Base-by-base conservation (phyloP, 208 protist species). In the Naegleria fowleri region DNA sequence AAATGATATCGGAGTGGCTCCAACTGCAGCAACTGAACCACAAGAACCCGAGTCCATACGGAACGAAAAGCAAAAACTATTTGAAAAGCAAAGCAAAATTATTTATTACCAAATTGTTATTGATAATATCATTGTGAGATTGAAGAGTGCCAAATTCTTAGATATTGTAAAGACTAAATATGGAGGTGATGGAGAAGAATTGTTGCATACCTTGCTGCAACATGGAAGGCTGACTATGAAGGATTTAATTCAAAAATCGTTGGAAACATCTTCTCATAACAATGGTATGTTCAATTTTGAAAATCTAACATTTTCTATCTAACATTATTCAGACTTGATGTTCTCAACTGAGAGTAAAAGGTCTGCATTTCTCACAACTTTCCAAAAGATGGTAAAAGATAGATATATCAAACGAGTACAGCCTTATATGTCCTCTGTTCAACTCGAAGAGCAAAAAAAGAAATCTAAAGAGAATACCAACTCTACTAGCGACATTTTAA, bases 91-190 rank as follows among this genome's bases (percentile, higher is more conserved):
- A 88, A 58, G 13, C 19, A 48, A 36, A 39, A 48, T 33, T 39
- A 39, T 88, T 88, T 88, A 40, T 58, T 88, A 88, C 58, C n/a
- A 88, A 88, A n/a, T 88, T 5, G 29, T 88, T 13, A 88, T 88
- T n/a, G 85, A 88, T 38, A 39, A 88, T 13, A 39, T 88, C 13
- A 40, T 88, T 29, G 55, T 88, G 85, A 48, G 39, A 39, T 88
- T 88, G n/a, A 88, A 88, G 41, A 58, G 41, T 39, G 43, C 41
- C 16, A 88, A 88, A n/a, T 88, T 88, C 36, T 33, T 88, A 38
- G 29, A 33, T 58, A 15, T 58, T 7, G 36, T 88, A 13, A 88
- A 58, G n/a, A 58, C 9, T 15, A 36, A 19, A 38, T 51, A 43
- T 58, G 85, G 85, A 22, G 4, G 5, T 11, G 15, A 52, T 25